phyloP scores from a whole-genome alignment of 2,329 filamentous ascomycete species.

The Ceratocystis huliohia region DNA sequence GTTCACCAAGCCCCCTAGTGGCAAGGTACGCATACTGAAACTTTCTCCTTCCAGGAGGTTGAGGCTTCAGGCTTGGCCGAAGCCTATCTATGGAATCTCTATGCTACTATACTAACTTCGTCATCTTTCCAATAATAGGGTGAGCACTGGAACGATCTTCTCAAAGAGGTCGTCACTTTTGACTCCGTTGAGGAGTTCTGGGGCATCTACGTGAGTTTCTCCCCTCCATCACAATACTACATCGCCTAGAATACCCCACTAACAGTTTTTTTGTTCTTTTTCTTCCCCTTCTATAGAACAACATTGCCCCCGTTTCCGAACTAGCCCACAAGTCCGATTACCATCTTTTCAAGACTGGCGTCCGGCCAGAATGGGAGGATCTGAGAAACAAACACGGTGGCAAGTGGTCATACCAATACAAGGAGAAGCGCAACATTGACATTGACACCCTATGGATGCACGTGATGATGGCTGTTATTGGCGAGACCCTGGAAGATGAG shows the following conservation, averaged over 20 bases:
- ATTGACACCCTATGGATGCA: constrained; percentile 96
- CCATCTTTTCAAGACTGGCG: constrained; percentile 95
- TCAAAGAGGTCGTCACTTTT: constrained; percentile 98
- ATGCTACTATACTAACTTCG: not conserved
- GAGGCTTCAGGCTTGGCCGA: not conserved
- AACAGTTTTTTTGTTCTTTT: not conserved
- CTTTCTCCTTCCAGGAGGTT: not conserved
- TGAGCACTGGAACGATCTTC: constrained; percentile 95
- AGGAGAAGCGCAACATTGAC: constrained; percentile 81
- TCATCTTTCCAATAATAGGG: constrained; percentile 42
- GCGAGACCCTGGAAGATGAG: constrained; percentile 92
- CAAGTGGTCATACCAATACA: constrained; percentile 98
- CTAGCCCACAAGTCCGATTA: constrained; percentile 97
- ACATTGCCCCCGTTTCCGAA: constrained; percentile 91
- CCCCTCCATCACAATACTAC: not conserved
- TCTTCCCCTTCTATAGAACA: constrained; percentile 57
- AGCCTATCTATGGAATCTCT: no score
- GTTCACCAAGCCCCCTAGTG: constrained; percentile 97
- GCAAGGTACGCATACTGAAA: constrained; percentile 55
- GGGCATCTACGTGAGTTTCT: constrained; percentile 80
- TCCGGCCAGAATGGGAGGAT: constrained; percentile 98
- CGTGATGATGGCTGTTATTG: constrained; percentile 90
- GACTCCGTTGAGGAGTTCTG: constrained; percentile 99
- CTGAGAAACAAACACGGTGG: constrained; percentile 97
- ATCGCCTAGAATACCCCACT: not conserved